Percentiles rank a stretch among this genome's conserved stretches.
phyloP scores from a whole-genome alignment of 257 asterid species.

The Solanum ossicruentum region DNA sequence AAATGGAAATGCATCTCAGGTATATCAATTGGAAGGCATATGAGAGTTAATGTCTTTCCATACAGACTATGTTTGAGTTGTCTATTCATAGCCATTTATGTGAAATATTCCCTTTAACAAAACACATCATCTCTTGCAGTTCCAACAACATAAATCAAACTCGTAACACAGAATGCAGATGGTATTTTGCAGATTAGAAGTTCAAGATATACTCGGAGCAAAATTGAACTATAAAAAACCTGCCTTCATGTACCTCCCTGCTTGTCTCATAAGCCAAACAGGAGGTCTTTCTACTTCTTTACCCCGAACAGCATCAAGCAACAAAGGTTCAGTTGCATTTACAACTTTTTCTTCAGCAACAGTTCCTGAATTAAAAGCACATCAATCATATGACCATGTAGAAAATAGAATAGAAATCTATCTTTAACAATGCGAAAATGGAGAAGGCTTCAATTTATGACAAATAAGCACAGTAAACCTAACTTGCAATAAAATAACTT shows the following conservation, averaged over 20 bases:
- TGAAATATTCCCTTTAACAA: neutral
- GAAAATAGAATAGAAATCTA: neutral
- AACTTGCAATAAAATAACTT: neutral
- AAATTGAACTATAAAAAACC: slow-evolving; percentile 42
- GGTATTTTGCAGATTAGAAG: neutral
- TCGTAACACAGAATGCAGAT: neutral
- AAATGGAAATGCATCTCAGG: neutral
- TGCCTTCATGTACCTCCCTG: slow-evolving; percentile 99
- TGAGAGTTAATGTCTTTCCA: neutral
- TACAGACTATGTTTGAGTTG: neutral
- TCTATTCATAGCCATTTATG: neutral
- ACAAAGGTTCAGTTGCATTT: slow-evolving; percentile 66
- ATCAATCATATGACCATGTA: neutral
- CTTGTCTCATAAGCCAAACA: slow-evolving; percentile 99
- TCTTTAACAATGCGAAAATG: neutral
- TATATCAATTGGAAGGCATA: neutral
- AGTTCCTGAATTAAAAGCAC: slow-evolving; percentile 31
- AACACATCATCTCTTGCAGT: neutral
- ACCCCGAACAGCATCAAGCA: slow-evolving; percentile 82
- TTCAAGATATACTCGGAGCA: neutral
- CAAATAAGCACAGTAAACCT: neutral
- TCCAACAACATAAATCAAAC: neutral
- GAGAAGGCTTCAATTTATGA: neutral
- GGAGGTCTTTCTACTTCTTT: slow-evolving; percentile 95
- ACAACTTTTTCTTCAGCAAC: slow-evolving; percentile 77